Evolutionary conservation across 2,329 filamentous ascomycete species (phyloP), one percentile per base, ranked within the genome.

Genomic region (Chaetomiaceae sp.): DNA sequence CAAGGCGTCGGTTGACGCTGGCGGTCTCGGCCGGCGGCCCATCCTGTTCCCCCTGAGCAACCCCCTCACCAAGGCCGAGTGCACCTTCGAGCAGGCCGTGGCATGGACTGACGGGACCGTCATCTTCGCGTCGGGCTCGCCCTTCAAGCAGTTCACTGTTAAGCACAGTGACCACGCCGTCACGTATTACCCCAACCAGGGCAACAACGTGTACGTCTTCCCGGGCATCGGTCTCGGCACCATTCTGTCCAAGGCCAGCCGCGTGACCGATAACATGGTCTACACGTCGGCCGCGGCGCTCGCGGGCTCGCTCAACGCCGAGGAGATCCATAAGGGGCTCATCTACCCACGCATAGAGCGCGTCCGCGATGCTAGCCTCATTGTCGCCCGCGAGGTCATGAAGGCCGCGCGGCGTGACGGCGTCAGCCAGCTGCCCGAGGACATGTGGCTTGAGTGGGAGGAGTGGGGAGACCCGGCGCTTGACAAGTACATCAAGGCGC

Each of bases 1-100:
- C 58, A 84, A 85, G 74, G 75, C 75, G 4, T 83, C 81, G 1
- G 82, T 85, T 31, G 81, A 85, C 60, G 73, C 78, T 34, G 79
- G 81, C 46, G 82, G 82, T 46, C 67, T 83, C 61, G 91, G 91
- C 71, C 83, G 91, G 59, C 79, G 83, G 59, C 91, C 94, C 58
- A 92, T 95, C 67, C 87, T 96, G 65, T 97, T 99, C 83, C 92
- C 92, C 51, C 85, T 99, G 39, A 95, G 89, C 72, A 97, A 99
- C 76, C 94, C 94, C 46, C 85, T 91, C 47, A 91, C 87, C 74
- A 96, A 97, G 78, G 95, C 92, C 8, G 94, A 99, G 75, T 97
- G 94, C 76, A 96, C 90, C 15, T 97, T 95, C 66, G 91, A 96
- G 77, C 88, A 94, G 68, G 94, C 94, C 15, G 81, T 97, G 66